phyloP scores from a whole-genome alignment of 1,284 basidiomycete genomes.

The Paramarasmius palmivorus region DNA sequence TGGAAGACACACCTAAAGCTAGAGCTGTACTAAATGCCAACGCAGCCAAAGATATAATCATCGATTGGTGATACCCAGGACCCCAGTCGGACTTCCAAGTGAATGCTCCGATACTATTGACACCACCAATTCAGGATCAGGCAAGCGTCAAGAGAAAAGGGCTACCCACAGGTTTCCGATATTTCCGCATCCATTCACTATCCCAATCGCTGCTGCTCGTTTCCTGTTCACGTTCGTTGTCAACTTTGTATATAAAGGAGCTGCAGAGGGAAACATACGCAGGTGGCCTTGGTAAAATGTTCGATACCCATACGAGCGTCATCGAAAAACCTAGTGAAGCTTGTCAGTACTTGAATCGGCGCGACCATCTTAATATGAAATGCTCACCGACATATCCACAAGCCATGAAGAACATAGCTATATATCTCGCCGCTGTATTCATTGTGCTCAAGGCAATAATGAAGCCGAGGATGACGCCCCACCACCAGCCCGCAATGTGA shows the following conservation, averaged over 20 bases:
- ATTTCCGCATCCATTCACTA: slow-evolving; percentile 32
- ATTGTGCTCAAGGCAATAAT: slow-evolving; percentile 61
- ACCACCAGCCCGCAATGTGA: slow-evolving; percentile 62
- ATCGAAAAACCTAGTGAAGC: slow-evolving; percentile 51
- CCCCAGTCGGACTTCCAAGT: slow-evolving; percentile 52
- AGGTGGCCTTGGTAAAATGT: slow-evolving; percentile 63
- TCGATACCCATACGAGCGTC: slow-evolving; percentile 63
- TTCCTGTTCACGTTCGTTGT: slow-evolving; percentile 25
- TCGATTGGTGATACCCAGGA: slow-evolving; percentile 50
- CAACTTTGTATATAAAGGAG: background rate
- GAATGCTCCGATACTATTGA: slow-evolving; percentile 47
- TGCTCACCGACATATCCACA: slow-evolving; percentile 51
- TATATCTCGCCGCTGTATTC: slow-evolving; percentile 55
- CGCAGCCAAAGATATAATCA: slow-evolving; percentile 45
- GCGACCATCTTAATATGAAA: background rate
- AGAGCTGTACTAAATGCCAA: slow-evolving; percentile 38
- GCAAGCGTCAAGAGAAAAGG: slow-evolving; percentile 13
- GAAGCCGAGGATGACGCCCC: slow-evolving; percentile 62
- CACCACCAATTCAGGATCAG: background rate
- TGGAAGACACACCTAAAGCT: slow-evolving; percentile 34
- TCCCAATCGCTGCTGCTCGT: slow-evolving; percentile 44
- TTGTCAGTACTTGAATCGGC: background rate
- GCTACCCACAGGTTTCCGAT: slow-evolving; percentile 33
- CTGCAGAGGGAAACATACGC: slow-evolving; percentile 31
- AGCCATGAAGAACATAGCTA: slow-evolving; percentile 68